Evolutionary conservation across 2,329 filamentous ascomycete species (phyloP), one percentile per base, ranked within the genome.

Genomic region (Claviceps sp.): DNA sequence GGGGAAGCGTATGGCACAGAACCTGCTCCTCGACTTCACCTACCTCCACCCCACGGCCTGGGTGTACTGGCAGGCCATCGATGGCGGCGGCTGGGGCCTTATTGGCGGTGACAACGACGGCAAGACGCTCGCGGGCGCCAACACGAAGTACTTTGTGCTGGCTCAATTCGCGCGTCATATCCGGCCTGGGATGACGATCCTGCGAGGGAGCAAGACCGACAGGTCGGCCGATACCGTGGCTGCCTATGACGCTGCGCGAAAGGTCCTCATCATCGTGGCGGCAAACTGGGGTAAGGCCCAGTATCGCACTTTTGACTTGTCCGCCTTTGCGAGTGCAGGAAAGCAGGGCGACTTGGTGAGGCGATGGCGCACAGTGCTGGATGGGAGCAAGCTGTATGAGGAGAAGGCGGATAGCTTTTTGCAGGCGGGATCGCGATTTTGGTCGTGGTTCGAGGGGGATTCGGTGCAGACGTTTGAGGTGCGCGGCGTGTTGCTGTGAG

Each of bases 51-150:
- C 69, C 2, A 69, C 65, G 1, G 69, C 63, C 8, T 72, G 69
- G 70, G 63, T 68, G n/a, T 71, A 71, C 58, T 72, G 69, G 69
- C 70, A 71, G 56, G 64, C 63, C 5, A 56, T 71, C 14, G 69
- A 72, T 52, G 64, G 61, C 9, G 59, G 61, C 11, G 68, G 68
- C 14, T 72, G 69, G 69, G 70, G 69, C 0, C 55, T 72, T 6
- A 60, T 72, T 46, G 64, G 66, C 13, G 70, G 62, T 2, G 63
- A 70, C 54, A 71, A 70, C 51, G 62, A 67, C 5, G 59, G 57
- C 1, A 56, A 55, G 43, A 62, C 60, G 3, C 52, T 71, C 11
- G 60, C 60, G 1, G 49, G 53, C 0, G 61, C 60, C 20, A 63
- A 56, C 26, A 65, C 67, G 34, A 71, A 71, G 55, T 72, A 70